These are phyloP conservation scores for Cutaneotrichosporon dermatis DNA, from an alignment of 1,284 basidiomycete genomes.

Conservation along the genomic window DNA sequence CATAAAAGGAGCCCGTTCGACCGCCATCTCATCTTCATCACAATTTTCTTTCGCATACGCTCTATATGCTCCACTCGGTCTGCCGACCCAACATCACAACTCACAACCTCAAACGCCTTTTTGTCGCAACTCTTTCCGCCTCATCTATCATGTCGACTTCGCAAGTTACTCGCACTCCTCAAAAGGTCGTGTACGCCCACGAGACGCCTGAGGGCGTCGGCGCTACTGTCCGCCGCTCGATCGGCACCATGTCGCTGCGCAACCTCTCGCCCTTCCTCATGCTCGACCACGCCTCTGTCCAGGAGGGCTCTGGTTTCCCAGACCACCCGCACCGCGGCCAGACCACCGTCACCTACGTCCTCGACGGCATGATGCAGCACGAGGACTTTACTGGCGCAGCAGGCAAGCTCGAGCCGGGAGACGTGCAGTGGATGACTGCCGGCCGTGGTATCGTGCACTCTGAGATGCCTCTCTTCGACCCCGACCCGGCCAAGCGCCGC, in stretches of 20 bases:
- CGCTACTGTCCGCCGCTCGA: conserved; percentile 80
- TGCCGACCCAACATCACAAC: background rate
- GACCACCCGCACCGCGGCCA: conserved; percentile 87
- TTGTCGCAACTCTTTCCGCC: conserved; percentile 5
- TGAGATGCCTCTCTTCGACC: conserved; percentile 81
- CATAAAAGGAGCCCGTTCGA: conserved; percentile 10
- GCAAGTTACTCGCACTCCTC: conserved; percentile 55
- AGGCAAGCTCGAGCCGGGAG: conserved; percentile 71
- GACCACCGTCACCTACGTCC: conserved; percentile 71
- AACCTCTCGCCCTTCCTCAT: conserved; percentile 89
- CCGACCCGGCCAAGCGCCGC: conserved; percentile 48
- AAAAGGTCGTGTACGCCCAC: conserved; percentile 67
- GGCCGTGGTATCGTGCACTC: conserved; percentile 66
- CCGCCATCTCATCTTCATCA: conserved; percentile 2
- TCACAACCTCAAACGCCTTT: conserved; percentile 5
- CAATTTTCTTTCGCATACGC: background rate
- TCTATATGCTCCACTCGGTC: background rate
- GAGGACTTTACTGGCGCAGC: conserved; percentile 90
- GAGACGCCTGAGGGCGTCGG: conserved; percentile 87
- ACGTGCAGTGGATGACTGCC: conserved; percentile 94
- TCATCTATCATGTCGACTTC: background rate
- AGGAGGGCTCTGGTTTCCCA: conserved; percentile 48
- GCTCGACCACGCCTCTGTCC: conserved; percentile 51
- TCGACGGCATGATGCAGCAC: conserved; percentile 58
- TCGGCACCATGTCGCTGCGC: conserved; percentile 68